A percentile compares a stretch with the other conserved stretches of the same genome.
phyloP scores from a whole-genome alignment of 345 rosid species.

The Moricandia moricandioides region DNA sequence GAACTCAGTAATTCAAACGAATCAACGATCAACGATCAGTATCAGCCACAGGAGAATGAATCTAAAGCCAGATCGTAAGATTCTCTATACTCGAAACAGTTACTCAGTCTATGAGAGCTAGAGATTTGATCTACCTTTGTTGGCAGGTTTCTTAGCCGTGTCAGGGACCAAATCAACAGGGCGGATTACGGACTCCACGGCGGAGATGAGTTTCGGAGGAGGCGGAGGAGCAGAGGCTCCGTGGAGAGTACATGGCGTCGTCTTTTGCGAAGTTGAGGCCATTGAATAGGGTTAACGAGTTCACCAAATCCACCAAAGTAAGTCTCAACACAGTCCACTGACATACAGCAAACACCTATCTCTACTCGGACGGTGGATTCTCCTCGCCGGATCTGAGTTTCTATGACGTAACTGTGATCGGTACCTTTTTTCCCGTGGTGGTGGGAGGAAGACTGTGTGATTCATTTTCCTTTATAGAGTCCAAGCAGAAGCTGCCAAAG shows the following conservation, averaged over 20 bases:
- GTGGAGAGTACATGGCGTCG: constrained; percentile 54
- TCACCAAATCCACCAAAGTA: constrained; percentile 75
- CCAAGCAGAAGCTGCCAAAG: too few relatives aligned
- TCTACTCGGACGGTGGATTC: constrained; percentile 3
- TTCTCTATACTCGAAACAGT: not conserved
- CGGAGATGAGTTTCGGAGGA: constrained; percentile 37
- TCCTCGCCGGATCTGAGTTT: constrained; percentile 27
- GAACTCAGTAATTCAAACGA: not conserved
- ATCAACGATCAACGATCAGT: not conserved
- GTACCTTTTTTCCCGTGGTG: constrained; percentile 6
- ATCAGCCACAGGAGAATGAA: not conserved
- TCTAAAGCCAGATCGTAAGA: not conserved
- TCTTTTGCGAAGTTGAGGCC: constrained; percentile 89
- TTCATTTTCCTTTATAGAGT: not conserved
- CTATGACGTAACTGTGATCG: not conserved
- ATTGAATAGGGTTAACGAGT: constrained; percentile 84
- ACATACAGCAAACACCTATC: constrained; percentile 77
- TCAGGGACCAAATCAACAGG: constrained; percentile 64
- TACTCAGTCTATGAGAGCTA: not conserved
- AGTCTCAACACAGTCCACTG: constrained; percentile 68
- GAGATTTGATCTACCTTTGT: constrained; percentile 47
- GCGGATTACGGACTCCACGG: constrained; percentile 52
- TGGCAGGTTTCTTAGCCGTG: constrained; percentile 47
- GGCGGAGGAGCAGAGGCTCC: constrained; percentile 16
- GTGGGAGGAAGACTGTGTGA: not conserved